Evolutionary conservation across 2,329 filamentous ascomycete species (phyloP), one percentile per base, ranked within the genome.

Genomic region (Bertia moriformis): DNA sequence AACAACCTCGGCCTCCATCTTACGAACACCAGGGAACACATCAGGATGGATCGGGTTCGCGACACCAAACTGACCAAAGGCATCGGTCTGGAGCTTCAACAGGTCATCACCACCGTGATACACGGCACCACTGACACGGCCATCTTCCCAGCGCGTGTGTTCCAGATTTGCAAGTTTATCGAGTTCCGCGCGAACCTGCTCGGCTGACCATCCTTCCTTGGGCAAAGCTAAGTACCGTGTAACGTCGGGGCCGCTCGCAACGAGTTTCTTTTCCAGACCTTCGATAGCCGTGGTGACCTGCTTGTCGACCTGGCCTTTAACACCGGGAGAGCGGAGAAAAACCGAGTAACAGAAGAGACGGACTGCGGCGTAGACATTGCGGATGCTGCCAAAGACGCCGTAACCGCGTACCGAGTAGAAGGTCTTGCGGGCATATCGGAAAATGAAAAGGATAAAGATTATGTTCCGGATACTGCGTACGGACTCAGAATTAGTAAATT

Each of bases 1-100:
- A 39, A 98, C 91, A 44, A 98, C 68, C 64, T 98, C 91, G 35
- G 91, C 89, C 66, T 98, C 91, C 91, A 98, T 98, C 73, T 98
- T 98, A 51, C 91, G 71, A 39, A 98, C 88, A 19, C 89, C 91
- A 14, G 91, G 91, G 62, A 98, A 98, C 33, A 98, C 89, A 61
- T 98, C 91, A 4, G 91, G 91, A 58, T 98, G 91, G 48, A 98
- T 91, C 3, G 91, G 91, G 58, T 98, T 98, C 29, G 87, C 74
- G 19, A 98, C 91, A 38, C 87, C 89, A 57, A 98, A 98, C 59
- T 83, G 83, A 46, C 83, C 83, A 67, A 89, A 96, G 0, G 91
- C 89, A 56, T 95, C 85, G 4, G 84, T 83, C 64, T 98, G 91
- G 29, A 98, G 66, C 52, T 81, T 74, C 43, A 91, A 62, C 48